Percentiles rank a stretch among this genome's conserved stretches.
Evolutionary conservation across 2,329 filamentous ascomycete species (phyloP).

Genomic region (Cytospora paraplurivora): DNA sequence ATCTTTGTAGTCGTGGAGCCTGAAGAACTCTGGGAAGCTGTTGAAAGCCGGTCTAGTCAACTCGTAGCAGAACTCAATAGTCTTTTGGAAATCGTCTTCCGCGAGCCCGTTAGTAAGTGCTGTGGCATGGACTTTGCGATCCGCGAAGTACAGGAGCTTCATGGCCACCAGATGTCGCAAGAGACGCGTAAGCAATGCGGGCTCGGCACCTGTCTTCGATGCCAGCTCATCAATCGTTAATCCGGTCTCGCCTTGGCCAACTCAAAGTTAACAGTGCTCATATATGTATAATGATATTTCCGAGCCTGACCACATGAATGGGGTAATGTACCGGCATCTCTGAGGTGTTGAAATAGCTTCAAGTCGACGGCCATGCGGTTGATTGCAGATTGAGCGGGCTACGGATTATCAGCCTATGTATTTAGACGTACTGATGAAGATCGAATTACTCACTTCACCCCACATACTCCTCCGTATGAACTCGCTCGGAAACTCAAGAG

Average conservation of each 20-base stretch:
- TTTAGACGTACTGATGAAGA: not conserved
- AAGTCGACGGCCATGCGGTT: constrained; percentile 1
- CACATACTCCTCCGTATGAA: not conserved
- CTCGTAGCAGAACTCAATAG: not conserved
- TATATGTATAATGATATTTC: not conserved
- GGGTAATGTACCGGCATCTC: not conserved
- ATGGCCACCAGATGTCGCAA: not conserved
- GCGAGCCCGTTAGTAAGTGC: not conserved
- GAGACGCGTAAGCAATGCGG: not conserved
- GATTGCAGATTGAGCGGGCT: not conserved
- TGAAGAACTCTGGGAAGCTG: constrained; percentile 49
- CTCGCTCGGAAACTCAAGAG: constrained; percentile 8
- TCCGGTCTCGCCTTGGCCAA: not conserved
- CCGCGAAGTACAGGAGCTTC: not conserved
- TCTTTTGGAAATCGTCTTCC: not conserved
- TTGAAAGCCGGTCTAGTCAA: constrained; percentile 32
- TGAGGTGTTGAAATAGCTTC: constrained; percentile 1
- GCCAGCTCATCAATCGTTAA: not conserved
- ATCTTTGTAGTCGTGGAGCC: constrained; percentile 39
- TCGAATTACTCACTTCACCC: not conserved
- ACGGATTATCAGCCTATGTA: not conserved
- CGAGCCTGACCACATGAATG: not conserved
- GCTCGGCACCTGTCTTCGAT: not conserved
- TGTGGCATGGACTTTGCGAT: not conserved
- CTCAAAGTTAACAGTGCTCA: not conserved